Base-by-base conservation (phyloP, 345 rosid species). In the Fremontodendron californicum region DNA sequence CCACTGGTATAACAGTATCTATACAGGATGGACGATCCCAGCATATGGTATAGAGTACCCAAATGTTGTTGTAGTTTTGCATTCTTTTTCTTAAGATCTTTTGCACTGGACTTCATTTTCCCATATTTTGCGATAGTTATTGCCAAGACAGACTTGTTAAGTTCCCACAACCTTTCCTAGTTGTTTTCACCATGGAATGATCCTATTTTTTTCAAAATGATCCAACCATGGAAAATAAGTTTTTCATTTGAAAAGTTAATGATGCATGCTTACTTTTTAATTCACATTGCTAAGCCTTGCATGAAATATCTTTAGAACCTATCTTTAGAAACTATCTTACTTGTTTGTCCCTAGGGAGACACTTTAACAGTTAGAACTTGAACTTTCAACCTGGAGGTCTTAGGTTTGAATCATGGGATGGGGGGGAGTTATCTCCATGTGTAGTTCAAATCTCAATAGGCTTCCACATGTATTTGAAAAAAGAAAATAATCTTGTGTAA, bases 21-120 rank as follows among this genome's bases (percentile, higher is more conserved):
- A 91, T 96, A 82, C 99, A 96, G 86, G 99, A 96, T 68, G 98
- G 92, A 87, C 86, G 97, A 78, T 96, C 98, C 61, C 99, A 96
- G 76, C 99, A 96, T 81, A 91, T 89, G 99, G 99, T 93, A 90
- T 77, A 67, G 66, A 74, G 45, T 80, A 78, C 40, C 57, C 21
- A 12, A 31, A 39, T 12, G 12, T 74, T 74, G 25, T 48, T 66
- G 31, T 40, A 23, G 16, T 40, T 71, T 70, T 60, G 62, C 43
- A 27, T 25, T 78, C 78, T 58, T 75, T n/a, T n/a, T n/a, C n/a
- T n/a, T n/a, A n/a, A n/a, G n/a, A n/a, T n/a, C n/a, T n/a, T 75
- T 81, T 19, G 75, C 49, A 15, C 25, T 52, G 25, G 73, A 40
- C 52, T 8, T 23, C 71, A 35, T 25, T 21, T 60, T 63, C 27